Evolutionary conservation across 2,329 filamentous ascomycete species (phyloP), one percentile per base, ranked within the genome.

Genomic region (Lachnellula willkommii): DNA sequence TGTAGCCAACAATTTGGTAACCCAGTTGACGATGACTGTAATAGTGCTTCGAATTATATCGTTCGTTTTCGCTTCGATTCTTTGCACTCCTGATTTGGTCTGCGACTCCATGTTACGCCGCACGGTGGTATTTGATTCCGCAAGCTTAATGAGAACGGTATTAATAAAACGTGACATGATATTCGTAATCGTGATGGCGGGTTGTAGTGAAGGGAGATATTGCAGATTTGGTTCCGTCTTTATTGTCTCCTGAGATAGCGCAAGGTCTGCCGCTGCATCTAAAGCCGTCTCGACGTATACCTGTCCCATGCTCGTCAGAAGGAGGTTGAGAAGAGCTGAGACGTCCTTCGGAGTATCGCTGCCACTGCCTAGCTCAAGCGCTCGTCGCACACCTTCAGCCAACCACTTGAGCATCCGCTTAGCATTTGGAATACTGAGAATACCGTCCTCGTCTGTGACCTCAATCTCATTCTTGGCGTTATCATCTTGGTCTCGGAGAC

Each of bases 371-470:
- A 99, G 79, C 71, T 99, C 94, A 9, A 99, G 79, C 0, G 91
- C 90, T 60, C 94, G 81, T 40, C 94, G 89, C 24, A 99, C 93
- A 60, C 90, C 91, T 75, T 99, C 94, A 2, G 94, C 94, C 42
- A 99, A 77, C 94, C 94, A 99, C 69, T 90, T 95, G 58, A 99
- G 81, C 92, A 99, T 99, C 55, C 94, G 83, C 74, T 97, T 97
- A n/a, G 92, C 90, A 70, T 89, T 91, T n/a, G 84, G 78, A 4
- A 95, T 78, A 63, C 86, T 93, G 26, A 97, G 76, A 55, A 84
- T 79, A 36, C 94, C 94, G 67, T 99, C 93, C 68, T 93, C 85
- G 57, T 97, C 94, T 0, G 87, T 86, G 35, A 97, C 88, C 69
- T 95, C 92, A 56, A 95, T 90, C 52, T 96, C 92, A 63, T 88